phyloP scores from a whole-genome alignment of 257 asterid genomes.

The Lithospermum erythrorhizon region DNA sequence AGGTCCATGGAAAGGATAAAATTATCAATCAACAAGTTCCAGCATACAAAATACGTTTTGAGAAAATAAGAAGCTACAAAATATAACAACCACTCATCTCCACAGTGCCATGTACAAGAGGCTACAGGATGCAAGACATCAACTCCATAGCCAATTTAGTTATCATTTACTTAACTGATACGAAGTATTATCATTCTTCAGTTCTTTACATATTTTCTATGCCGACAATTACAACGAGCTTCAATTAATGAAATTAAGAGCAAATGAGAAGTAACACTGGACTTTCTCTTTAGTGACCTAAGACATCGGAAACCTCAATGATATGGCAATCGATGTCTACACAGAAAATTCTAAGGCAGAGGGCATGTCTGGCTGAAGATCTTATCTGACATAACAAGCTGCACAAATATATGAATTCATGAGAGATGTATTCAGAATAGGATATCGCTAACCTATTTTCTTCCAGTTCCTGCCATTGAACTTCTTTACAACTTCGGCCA shows the following conservation, averaged over 20 bases:
- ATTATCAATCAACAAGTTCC: no score
- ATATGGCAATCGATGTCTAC: neutral
- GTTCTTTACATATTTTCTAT: no score
- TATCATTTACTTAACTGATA: neutral
- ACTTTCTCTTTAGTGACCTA: neutral
- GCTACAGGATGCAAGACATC: neutral
- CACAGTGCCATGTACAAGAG: no score
- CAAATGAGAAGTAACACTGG: no score
- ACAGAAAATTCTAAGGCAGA: neutral
- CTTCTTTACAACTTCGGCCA: constrained; percentile 43
- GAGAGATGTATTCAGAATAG: neutral
- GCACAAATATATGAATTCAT: constrained; percentile 4
- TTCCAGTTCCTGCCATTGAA: constrained; percentile 70
- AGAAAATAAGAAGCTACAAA: no score
- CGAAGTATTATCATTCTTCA: no score
- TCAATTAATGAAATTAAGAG: no score
- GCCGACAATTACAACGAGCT: no score
- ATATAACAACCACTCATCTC: no score
- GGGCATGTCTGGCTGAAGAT: constrained; percentile 4
- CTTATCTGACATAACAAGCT: constrained; percentile 1
- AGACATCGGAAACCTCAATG: no score
- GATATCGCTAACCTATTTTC: constrained; percentile 37
- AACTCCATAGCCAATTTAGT: neutral
- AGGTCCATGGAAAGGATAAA: no score
- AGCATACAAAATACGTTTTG: no score